Evolutionary conservation across 306 rosid genomes (phyloP).

Genomic region (Sechiopsis laciniata): DNA sequence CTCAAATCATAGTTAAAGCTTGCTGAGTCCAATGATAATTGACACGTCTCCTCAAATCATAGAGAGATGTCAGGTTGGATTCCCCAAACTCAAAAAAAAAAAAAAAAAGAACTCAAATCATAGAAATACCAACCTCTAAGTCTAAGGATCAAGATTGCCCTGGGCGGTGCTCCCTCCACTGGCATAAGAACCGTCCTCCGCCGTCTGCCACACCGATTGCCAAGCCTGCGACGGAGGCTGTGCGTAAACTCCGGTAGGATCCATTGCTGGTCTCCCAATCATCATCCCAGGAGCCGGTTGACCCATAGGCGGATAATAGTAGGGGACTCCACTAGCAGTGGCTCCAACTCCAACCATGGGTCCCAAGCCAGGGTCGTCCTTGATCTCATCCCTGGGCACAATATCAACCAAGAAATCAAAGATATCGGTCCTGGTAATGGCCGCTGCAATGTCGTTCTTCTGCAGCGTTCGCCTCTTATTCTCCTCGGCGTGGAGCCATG

Average conservation of each 20-base stretch:
- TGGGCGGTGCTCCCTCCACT: conserved; percentile 58
- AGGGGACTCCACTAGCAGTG: conserved; percentile 75
- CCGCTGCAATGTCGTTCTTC: conserved; percentile 94
- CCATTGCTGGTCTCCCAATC: conserved; percentile 86
- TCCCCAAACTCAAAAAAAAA: too few species aligned
- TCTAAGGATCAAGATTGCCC: conserved; percentile 70
- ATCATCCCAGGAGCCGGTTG: conserved; percentile 72
- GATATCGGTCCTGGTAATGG: conserved; percentile 78
- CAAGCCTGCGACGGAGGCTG: conserved; percentile 98
- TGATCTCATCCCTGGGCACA: conserved; percentile 91
- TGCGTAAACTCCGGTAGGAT: conserved; percentile 72
- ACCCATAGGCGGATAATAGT: conserved; percentile 79
- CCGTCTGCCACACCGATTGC: conserved; percentile 86
- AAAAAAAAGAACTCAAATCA: too few species aligned
- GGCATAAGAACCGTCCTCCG: conserved; percentile 62
- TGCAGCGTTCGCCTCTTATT: conserved; percentile 86
- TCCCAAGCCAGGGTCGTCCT: conserved; percentile 59
- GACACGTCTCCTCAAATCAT: too few species aligned
- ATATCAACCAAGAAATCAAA: conserved; percentile 86
- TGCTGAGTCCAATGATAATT: too few species aligned
- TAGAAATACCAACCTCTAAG: conserved; percentile 52
- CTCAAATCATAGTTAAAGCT: neutral
- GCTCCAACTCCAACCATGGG: conserved; percentile 44
- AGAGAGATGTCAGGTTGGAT: too few species aligned
- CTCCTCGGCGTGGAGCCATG: conserved; percentile 99